These are phyloP conservation scores for Cladophialophora bantiana DNA, from an alignment of 2,329 filamentous ascomycete genomes.

Conservation along the genomic window DNA sequence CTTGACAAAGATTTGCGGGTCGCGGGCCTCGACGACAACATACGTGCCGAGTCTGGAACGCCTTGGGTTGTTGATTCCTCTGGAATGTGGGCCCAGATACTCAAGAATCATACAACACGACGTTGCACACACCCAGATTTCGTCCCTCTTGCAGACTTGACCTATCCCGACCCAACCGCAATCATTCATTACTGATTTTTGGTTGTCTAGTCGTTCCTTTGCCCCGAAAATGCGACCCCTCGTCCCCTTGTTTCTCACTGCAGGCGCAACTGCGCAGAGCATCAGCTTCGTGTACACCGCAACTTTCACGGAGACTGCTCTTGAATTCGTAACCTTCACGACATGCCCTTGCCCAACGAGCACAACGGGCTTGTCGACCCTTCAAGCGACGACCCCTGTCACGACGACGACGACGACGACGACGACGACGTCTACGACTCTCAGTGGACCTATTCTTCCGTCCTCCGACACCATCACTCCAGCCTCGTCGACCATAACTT, in stretches of 20 bases:
- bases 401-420: not conserved
- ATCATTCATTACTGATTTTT: constrained; percentile 29
- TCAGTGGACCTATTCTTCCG: constrained; percentile 3
- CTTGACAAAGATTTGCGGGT: not conserved
- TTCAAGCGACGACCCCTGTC: not conserved
- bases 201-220: constrained; percentile 2
- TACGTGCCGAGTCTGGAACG: not conserved
- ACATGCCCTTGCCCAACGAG: constrained; percentile 29
- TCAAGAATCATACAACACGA: constrained; percentile 19
- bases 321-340: constrained; percentile 26
- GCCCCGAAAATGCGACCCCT: constrained; percentile 19
- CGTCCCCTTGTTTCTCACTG: constrained; percentile 21
- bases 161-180: constrained; percentile 16
- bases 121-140: not conserved
- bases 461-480: constrained; percentile 8
- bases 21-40: not conserved
- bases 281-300: constrained; percentile 29
- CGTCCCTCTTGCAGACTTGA: not conserved
- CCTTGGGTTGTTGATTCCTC: not conserved
- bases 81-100: constrained; percentile 20
- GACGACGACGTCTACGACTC: constrained; percentile 4
- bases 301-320: constrained; percentile 26
- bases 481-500: constrained; percentile 7
- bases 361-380: constrained; percentile 5
- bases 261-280: constrained; percentile 25